phyloP scores from a whole-genome alignment of 2,329 filamentous ascomycete genomes.

The Periconia macrospinosa region DNA sequence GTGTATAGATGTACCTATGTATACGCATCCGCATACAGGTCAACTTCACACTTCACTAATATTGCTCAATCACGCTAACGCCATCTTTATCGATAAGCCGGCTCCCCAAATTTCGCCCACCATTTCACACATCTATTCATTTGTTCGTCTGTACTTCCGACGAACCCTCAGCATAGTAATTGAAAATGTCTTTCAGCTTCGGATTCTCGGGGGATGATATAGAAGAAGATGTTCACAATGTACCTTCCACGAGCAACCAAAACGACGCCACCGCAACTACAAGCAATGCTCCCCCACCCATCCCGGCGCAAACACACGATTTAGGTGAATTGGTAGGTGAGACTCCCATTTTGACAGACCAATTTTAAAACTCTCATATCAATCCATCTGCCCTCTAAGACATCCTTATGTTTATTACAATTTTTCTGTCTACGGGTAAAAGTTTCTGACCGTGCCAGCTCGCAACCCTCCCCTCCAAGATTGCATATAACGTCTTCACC shows the following conservation, averaged over 20 bases:
- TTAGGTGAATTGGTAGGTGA: constrained; percentile 52
- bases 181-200: constrained; percentile 54
- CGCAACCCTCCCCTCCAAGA: constrained; percentile 67
- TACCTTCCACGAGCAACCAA: constrained; percentile 6
- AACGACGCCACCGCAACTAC: constrained; percentile 4
- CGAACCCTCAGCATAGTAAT: not conserved
- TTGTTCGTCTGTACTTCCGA: not conserved
- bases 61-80: too few relatives aligned
- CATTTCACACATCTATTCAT: not conserved
- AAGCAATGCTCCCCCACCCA: constrained; percentile 28
- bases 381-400: not conserved
- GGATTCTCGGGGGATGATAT: constrained; percentile 63
- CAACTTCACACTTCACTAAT: too few relatives aligned
- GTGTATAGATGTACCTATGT: too few relatives aligned
- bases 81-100: not conserved
- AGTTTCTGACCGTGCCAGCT: constrained; percentile 45
- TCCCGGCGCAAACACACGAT: constrained; percentile 46
- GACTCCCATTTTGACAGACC: not conserved
- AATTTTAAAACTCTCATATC: not conserved
- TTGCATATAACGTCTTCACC: constrained; percentile 67
- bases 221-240: constrained; percentile 44
- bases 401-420: not conserved
- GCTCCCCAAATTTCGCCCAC: not conserved
- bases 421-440: not conserved
- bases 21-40: too few relatives aligned